phyloP scores from a whole-genome alignment of 352 stramenopile genomes.

The Globisporangium recalcitrans region DNA sequence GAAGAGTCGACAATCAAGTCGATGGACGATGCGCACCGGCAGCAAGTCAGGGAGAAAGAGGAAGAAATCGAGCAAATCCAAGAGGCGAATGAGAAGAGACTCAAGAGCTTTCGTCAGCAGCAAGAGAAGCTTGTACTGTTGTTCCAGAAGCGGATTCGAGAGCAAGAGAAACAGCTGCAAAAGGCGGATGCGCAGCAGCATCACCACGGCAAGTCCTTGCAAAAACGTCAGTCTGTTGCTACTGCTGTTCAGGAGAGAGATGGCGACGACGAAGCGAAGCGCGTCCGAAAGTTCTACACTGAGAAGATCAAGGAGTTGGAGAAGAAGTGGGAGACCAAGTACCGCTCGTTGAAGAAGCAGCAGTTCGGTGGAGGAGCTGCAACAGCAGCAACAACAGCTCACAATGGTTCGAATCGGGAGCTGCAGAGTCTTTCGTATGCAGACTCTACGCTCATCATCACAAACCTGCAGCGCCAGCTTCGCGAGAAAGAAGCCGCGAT shows the following conservation, averaged over 20 bases:
- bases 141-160: slow-evolving; percentile 55
- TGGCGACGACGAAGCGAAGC: slow-evolving; percentile 32
- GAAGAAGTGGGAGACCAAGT: slow-evolving; percentile 69
- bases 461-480: slow-evolving; percentile 30
- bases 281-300: slow-evolving; percentile 64
- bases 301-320: slow-evolving; percentile 77
- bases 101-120: slow-evolving; percentile 71
- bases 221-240: slow-evolving; percentile 5
- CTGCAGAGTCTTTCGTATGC: slow-evolving; percentile 26
- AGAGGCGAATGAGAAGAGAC: slow-evolving; percentile 44
- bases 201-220: background rate
- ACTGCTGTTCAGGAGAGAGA: slow-evolving; percentile 15
- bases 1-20: slow-evolving; percentile 50
- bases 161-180: slow-evolving; percentile 39
- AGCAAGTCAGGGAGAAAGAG: slow-evolving; percentile 36
- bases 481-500: slow-evolving; percentile 16
- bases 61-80: slow-evolving; percentile 48
- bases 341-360: slow-evolving; percentile 50
- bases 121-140: slow-evolving; percentile 73
- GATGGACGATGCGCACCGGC: slow-evolving; percentile 31
- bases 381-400: background rate
- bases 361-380: slow-evolving; percentile 20
- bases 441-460: slow-evolving; percentile 32
- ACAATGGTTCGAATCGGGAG: background rate
- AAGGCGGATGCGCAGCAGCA: background rate